phyloP scores from a whole-genome alignment of 2,329 filamentous ascomycete genomes.

The Herpotrichia juniperi region DNA sequence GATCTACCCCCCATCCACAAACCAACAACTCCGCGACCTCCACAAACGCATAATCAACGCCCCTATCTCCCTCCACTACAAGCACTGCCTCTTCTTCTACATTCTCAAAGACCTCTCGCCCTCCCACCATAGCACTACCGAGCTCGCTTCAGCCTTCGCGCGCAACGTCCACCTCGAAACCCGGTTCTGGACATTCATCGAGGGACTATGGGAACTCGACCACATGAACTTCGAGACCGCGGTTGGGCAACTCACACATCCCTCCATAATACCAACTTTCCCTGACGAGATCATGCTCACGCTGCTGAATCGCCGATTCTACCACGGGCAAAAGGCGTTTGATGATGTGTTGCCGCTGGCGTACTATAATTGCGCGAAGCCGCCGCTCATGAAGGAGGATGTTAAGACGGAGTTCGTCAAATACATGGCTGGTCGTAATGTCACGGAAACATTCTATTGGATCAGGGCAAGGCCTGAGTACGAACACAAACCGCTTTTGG shows the following conservation, averaged over 20 bases:
- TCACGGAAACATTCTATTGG: slow-evolving; percentile 77
- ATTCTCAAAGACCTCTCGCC: slow-evolving; percentile 75
- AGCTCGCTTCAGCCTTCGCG: slow-evolving; percentile 65
- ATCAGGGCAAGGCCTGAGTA: slow-evolving; percentile 68
- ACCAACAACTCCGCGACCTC: slow-evolving; percentile 70
- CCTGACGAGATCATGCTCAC: slow-evolving; percentile 79
- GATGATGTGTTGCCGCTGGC: slow-evolving; percentile 65
- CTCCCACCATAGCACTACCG: slow-evolving; percentile 52
- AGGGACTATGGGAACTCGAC: slow-evolving; percentile 83
- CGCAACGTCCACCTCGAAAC: slow-evolving; percentile 69
- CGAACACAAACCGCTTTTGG: slow-evolving; percentile 69
- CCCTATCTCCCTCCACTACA: slow-evolving; percentile 73
- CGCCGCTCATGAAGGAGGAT: slow-evolving; percentile 68
- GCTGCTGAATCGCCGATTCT: slow-evolving; percentile 66
- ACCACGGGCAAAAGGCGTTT: slow-evolving; percentile 46
- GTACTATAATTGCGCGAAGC: slow-evolving; percentile 79
- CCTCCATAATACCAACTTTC: slow-evolving; percentile 80
- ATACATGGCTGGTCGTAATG: slow-evolving; percentile 69
- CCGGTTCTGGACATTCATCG: slow-evolving; percentile 81
- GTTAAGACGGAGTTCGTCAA: slow-evolving; percentile 72
- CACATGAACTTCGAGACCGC: slow-evolving; percentile 69
- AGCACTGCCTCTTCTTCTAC: slow-evolving; percentile 84
- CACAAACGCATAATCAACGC: slow-evolving; percentile 72
- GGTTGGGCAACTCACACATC: slow-evolving; percentile 78
- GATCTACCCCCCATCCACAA: slow-evolving; percentile 75